These are phyloP conservation scores for Penicillium sumatraense DNA, from an alignment of 2,329 filamentous ascomycete species.

Conservation along the genomic window DNA sequence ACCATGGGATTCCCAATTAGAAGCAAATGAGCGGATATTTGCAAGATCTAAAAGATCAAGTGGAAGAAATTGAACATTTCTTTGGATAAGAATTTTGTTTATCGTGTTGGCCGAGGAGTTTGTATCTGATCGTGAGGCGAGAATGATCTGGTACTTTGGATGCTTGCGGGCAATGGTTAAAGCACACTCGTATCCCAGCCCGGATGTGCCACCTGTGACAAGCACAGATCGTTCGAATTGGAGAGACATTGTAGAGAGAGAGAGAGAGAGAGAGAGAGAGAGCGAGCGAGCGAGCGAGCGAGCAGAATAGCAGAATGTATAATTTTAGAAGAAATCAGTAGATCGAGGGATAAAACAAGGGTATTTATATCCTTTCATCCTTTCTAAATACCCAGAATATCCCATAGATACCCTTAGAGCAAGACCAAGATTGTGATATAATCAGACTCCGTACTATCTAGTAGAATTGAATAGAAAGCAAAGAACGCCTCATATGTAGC, in stretches of 20 bases:
- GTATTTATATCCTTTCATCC: no score
- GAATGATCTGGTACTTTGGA: slow-evolving; percentile 48
- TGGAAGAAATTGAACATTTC: slow-evolving; percentile 47
- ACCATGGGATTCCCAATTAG: slow-evolving; percentile 37
- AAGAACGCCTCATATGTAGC: not conserved
- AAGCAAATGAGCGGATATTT: slow-evolving; percentile 49
- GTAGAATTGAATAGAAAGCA: not conserved
- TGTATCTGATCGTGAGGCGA: slow-evolving; percentile 50
- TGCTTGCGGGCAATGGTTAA: slow-evolving; percentile 45
- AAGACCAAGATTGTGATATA: no score
- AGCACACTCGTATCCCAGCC: slow-evolving; percentile 51
- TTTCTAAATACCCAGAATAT: no score
- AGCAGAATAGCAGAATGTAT: no score
- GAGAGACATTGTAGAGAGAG: slow-evolving; percentile 3
- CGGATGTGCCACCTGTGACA: slow-evolving; percentile 54
- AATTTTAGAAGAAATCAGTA: no score
- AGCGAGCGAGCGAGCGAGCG: not conserved
- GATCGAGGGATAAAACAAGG: no score
- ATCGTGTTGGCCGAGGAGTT: slow-evolving; percentile 48
- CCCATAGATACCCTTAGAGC: no score
- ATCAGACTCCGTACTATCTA: no score
- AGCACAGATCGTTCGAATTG: slow-evolving; percentile 9
- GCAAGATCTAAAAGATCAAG: slow-evolving; percentile 50
- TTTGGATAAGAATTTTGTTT: slow-evolving; percentile 47
- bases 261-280: not conserved